Evolutionary conservation across 2,329 filamentous ascomycete species (phyloP), one percentile per base, ranked within the genome.

Genomic region (Knoxdaviesia proteae): DNA sequence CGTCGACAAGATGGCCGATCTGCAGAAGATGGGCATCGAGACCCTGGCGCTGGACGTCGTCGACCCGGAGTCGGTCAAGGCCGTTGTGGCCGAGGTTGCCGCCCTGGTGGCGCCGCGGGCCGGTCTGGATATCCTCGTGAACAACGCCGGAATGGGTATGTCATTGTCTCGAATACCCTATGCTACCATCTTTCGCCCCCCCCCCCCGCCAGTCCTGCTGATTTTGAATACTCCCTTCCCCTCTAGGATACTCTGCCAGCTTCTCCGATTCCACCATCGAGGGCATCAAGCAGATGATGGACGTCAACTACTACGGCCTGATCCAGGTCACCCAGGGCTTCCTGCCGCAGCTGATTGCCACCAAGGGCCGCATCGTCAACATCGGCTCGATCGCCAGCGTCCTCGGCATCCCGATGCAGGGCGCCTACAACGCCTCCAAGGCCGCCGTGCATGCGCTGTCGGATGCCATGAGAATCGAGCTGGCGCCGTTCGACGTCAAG

Each of bases 401-500:
- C 7, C 46, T 56, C 34, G 51, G 53, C 1, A 49, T 56, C 3
- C 56, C 57, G 6, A 63, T 62, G 45, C 51, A 57, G 5, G 56
- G 55, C 6, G 49, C 55, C 20, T 67, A 66, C 50, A 61, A 61
- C 41, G 57, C 61, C 6, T 59, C 56, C 42, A 67, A 67, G 45
- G 61, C 57, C 1, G 62, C 64, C 0, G 49, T 65, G 0, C 51
- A 56, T 20, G 51, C 55, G 39, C 53, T 63, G 40, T 57, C 57
- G 3, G 52, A 60, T 44, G 58, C 57, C n/a, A 47, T 64, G 48
- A 58, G 61, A 5, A 47, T 63, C 36, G 62, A 67, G 48, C 54
- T 65, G 30, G 43, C 45, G 1, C 52, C 55, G 0, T 53, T 61
- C 38, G 55, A 51, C 29, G 47, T 61, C 42, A 52, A 53, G 32